phyloP scores from a whole-genome alignment of 495 filamentous ascomycete species.

The Penicillium antarcticum region DNA sequence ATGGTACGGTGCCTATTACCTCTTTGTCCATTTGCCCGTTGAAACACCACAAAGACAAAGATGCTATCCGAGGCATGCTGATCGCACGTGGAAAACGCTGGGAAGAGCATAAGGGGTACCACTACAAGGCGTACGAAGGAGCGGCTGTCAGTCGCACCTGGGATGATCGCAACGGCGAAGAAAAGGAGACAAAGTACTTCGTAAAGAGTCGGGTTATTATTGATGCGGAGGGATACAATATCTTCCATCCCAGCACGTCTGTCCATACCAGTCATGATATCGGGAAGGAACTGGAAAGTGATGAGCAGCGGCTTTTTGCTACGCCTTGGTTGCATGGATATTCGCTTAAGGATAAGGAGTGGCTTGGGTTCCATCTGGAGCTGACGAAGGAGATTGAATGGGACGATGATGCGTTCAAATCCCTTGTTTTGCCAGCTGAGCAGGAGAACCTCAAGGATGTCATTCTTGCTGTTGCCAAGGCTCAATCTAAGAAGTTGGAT shows the following conservation, averaged over 20 bases:
- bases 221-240: constrained; percentile 40
- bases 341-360: constrained; percentile 35
- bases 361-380: constrained; percentile 39
- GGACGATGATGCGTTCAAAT: constrained; percentile 53
- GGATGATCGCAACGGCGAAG: background rate
- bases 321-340: constrained; percentile 23
- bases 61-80: constrained; percentile 23
- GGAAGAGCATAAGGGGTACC: constrained; percentile 53
- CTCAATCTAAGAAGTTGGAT: constrained; percentile 23
- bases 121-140: constrained; percentile 61
- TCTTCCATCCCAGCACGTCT: constrained; percentile 32
- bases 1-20: constrained; percentile 55
- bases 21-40: constrained; percentile 56
- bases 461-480: constrained; percentile 29
- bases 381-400: constrained; percentile 42
- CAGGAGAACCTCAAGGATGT: constrained; percentile 26
- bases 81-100: constrained; percentile 47
- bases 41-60: constrained; percentile 46
- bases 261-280: constrained; percentile 14
- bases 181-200: constrained; percentile 29
- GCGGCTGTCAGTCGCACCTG: constrained; percentile 27
- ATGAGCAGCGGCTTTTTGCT: constrained; percentile 16
- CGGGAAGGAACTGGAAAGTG: constrained; percentile 4
- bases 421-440: constrained; percentile 43
- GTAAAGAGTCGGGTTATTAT: constrained; percentile 56